These are phyloP conservation scores for Mortierella sp. DNA, from an alignment of 371 early-diverging fungal species.

Conservation along the genomic window DNA sequence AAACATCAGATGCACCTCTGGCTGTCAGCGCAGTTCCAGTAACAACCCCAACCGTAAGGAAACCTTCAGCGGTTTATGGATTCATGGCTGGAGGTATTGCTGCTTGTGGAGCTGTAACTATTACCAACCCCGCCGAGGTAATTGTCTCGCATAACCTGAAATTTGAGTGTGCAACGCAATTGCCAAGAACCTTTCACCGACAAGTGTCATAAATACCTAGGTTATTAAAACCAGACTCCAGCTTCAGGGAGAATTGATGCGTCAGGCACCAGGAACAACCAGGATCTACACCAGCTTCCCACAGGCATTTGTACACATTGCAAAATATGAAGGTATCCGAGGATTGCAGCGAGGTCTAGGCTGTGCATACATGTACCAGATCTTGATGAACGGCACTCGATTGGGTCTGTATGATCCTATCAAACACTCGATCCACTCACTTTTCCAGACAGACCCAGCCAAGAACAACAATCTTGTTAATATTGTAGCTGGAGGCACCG, in stretches of 20 bases:
- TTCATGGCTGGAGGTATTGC: conserved; percentile 86
- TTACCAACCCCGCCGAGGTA: conserved; percentile 96
- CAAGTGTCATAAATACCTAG: conserved; percentile 54
- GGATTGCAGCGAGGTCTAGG: conserved; percentile 93
- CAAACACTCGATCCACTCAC: conserved; percentile 54
- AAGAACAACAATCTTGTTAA: conserved; percentile 44
- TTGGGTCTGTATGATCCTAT: conserved; percentile 92
- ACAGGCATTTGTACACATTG: conserved; percentile 84
- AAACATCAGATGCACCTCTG: conserved; percentile 10
- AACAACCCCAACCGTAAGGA: conserved; percentile 17
- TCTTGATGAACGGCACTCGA: conserved; percentile 93
- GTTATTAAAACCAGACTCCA: conserved; percentile 97
- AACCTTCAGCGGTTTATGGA: conserved; percentile 55
- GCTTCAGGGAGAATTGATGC: conserved; percentile 91
- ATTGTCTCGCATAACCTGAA: neutral
- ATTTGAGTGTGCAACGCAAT: neutral
- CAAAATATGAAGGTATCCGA: conserved; percentile 84
- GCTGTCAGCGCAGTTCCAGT: conserved; percentile 2
- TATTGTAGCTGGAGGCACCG: conserved; percentile 55
- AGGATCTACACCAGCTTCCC: conserved; percentile 84
- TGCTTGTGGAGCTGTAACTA: conserved; percentile 93
- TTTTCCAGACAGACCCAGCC: conserved; percentile 44
- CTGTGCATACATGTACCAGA: conserved; percentile 94
- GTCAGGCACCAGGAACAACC: conserved; percentile 58
- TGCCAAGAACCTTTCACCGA: neutral